Evolutionary conservation across 352 stramenopile genomes (phyloP).

Genomic region (Globisporangium emineosum): DNA sequence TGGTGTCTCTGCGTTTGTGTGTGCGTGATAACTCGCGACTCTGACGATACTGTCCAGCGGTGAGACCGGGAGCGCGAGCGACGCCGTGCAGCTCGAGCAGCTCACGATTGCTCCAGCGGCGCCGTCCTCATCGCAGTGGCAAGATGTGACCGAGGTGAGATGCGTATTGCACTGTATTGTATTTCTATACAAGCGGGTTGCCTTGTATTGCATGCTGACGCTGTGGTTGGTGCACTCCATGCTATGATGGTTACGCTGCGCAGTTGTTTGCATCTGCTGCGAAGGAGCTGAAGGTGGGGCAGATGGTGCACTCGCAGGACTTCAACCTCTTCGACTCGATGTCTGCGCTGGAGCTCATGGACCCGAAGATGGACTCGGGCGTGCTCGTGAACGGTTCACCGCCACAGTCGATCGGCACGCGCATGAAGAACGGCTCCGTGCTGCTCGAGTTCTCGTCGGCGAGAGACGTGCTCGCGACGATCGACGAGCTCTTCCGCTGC

Average conservation of each 20-base stretch:
- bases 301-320: slow-evolving; percentile 70
- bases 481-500: slow-evolving; percentile 73
- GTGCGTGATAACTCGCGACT: slow-evolving; percentile 7
- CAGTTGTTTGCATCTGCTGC: slow-evolving; percentile 31
- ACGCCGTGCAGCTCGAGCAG: slow-evolving; percentile 22
- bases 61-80: slow-evolving; percentile 4
- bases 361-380: slow-evolving; percentile 93
- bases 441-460: slow-evolving; percentile 62
- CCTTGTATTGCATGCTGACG: neutral
- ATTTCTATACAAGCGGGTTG: neutral
- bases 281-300: slow-evolving; percentile 78
- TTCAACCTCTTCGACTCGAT: slow-evolving; percentile 95
- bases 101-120: slow-evolving; percentile 29
- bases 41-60: slow-evolving; percentile 13
- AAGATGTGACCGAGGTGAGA: slow-evolving; percentile 51
- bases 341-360: slow-evolving; percentile 93
- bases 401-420: slow-evolving; percentile 52
- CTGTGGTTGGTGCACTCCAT: no score
- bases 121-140: slow-evolving; percentile 25
- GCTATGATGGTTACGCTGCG: no score
- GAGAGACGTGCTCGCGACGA: slow-evolving; percentile 65
- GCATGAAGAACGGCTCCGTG: slow-evolving; percentile 37
- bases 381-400: slow-evolving; percentile 61
- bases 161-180: neutral
- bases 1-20: neutral